phyloP scores from a whole-genome alignment of 495 filamentous ascomycete genomes.

The Penicillium bialowiezense region DNA sequence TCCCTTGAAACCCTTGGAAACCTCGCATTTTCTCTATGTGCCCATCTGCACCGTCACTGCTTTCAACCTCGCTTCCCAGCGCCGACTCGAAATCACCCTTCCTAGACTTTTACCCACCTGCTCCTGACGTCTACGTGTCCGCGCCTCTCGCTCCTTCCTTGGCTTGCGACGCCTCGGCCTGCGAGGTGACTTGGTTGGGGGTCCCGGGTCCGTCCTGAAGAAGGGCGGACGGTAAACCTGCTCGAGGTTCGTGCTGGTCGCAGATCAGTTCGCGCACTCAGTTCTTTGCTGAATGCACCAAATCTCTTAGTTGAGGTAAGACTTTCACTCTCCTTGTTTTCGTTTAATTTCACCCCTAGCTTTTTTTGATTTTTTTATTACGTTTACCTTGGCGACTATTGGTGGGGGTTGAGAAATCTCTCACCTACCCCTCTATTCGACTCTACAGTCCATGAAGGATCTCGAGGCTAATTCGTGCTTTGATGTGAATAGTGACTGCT shows the following conservation, averaged over 20 bases:
- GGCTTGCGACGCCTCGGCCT: slow-evolving; percentile 23
- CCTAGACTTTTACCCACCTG: slow-evolving; percentile 9
- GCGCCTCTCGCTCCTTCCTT: slow-evolving; percentile 10
- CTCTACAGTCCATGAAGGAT: slow-evolving; percentile 1
- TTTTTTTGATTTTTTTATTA: neutral
- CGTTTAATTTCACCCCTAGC: neutral
- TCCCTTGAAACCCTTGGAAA: neutral
- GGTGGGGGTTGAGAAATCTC: slow-evolving; percentile 22
- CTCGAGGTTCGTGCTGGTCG: slow-evolving; percentile 16
- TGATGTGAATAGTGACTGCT: slow-evolving; percentile 13
- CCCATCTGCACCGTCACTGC: slow-evolving; percentile 34
- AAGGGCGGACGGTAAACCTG: slow-evolving; percentile 56
- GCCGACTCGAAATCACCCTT: slow-evolving; percentile 16
- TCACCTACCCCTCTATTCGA: slow-evolving; percentile 23
- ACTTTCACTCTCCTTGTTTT: neutral
- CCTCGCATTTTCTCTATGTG: slow-evolving; percentile 36
- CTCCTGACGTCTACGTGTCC: slow-evolving; percentile 11
- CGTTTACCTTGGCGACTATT: slow-evolving; percentile 8
- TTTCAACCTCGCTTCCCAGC: slow-evolving; percentile 32
- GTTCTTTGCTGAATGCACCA: slow-evolving; percentile 1
- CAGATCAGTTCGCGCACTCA: slow-evolving; percentile 1
- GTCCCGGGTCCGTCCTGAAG: slow-evolving; percentile 56
- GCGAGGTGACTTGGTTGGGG: slow-evolving; percentile 52
- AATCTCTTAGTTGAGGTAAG: slow-evolving; percentile 16
- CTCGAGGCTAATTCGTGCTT: slow-evolving; percentile 12